Percentiles rank a stretch among this genome's conserved stretches.
phyloP scores from a whole-genome alignment of 2,329 filamentous ascomycete species.

The Ceratocystis albifundus region DNA sequence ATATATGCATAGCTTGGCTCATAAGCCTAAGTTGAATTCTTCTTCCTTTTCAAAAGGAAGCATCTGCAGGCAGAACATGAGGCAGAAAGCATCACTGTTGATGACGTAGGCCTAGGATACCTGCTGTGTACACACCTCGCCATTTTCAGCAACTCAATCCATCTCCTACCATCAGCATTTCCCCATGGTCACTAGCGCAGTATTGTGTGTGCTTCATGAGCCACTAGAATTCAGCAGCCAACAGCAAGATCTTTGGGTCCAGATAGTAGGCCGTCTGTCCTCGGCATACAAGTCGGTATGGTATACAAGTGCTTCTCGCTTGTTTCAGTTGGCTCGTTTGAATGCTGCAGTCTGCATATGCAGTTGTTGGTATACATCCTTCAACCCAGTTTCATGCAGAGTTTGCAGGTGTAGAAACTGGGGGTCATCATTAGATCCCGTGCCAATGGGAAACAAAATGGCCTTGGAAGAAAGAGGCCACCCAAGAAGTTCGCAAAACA shows the following conservation, averaged over 20 bases:
- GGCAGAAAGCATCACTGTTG: not conserved
- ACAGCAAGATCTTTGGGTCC: not conserved
- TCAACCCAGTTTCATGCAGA: not conserved
- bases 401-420: conserved; percentile 7
- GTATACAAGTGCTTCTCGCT: not conserved
- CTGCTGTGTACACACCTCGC: not conserved
- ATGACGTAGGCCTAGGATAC: not conserved
- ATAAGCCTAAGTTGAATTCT: not conserved
- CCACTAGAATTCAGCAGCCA: not conserved
- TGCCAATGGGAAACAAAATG: not conserved
- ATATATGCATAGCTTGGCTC: not conserved
- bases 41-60: conserved; percentile 2
- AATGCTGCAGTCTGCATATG: conserved; percentile 2
- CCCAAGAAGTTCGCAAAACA: conserved; percentile 2
- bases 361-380: conserved; percentile 4
- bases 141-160: not conserved
- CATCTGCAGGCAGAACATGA: not conserved
- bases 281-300: not conserved
- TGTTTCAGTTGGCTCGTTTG: conserved; percentile 1
- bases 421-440: not conserved
- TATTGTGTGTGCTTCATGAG: not conserved
- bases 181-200: not conserved
- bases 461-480: not conserved
- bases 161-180: not conserved
- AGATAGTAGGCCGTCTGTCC: not conserved